phyloP scores from a whole-genome alignment of 768 basidiomycete genomes.

The Pleurotus pulmonarius region DNA sequence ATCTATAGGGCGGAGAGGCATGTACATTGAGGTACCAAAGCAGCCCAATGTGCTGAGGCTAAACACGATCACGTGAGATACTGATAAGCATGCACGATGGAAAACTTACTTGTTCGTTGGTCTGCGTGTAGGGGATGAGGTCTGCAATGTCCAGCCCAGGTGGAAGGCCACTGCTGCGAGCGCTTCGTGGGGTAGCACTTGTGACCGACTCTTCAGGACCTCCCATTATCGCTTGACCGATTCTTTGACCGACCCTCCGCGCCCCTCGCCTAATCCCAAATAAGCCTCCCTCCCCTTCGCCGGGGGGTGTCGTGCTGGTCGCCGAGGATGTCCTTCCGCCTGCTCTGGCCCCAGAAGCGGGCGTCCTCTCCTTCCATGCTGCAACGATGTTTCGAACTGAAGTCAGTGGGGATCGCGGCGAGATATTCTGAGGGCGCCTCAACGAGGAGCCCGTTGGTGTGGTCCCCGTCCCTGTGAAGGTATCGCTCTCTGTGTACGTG shows the following conservation, averaged over 20 bases:
- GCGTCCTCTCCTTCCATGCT: conserved; percentile 77
- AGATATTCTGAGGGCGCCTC: conserved; percentile 54
- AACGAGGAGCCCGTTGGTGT: conserved; percentile 49
- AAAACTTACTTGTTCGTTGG: conserved; percentile 41
- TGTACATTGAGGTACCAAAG: conserved; percentile 95
- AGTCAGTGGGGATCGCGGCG: conserved; percentile 67
- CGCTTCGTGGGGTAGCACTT: conserved; percentile 25
- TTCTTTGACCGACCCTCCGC: conserved; percentile 35
- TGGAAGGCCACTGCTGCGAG: conserved; percentile 29
- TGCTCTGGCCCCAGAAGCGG: conserved; percentile 34
- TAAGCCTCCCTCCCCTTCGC: conserved; percentile 36
- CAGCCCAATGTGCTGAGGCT: conserved; percentile 84
- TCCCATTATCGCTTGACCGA: conserved; percentile 19
- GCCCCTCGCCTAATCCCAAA: conserved; percentile 48
- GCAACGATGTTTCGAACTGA: conserved; percentile 78
- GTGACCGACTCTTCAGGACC: conserved; percentile 16
- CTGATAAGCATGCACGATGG: conserved; percentile 9
- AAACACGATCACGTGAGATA: conserved; percentile 18
- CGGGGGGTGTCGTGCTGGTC: conserved; percentile 28
- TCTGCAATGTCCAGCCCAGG: conserved; percentile 42
- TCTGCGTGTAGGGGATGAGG: conserved; percentile 44
- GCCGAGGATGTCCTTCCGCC: conserved; percentile 33
- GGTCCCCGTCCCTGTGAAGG: conserved; percentile 39
- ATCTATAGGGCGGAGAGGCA: conserved; percentile 68
- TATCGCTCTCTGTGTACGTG: conserved; percentile 21